Evolutionary conservation across 2,329 filamentous ascomycete species (phyloP), one percentile per base, ranked within the genome.

Genomic region (Aspergillus melleus): DNA sequence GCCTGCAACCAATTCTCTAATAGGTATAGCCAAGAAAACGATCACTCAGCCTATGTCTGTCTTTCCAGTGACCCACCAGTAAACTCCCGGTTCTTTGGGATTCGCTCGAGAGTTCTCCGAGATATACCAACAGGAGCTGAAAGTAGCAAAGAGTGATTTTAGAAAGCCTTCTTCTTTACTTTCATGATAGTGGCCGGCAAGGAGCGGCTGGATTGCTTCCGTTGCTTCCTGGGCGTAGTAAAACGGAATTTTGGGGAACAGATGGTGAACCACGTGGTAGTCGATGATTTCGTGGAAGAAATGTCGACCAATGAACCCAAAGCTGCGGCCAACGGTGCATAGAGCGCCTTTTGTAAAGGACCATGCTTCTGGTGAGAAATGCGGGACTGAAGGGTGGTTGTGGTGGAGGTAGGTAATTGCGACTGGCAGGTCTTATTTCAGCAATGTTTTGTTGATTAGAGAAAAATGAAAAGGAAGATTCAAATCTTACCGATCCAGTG

Each of bases 351-450:
- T 83, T 61, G 84, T 81, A 66, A 84, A 89, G 24, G 83, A 86
- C 86, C 86, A 89, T 26, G 24, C 24, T 6, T 83, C 79, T 49
- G 81, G 81, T 24, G 84, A 80, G 71, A 86, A 88, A 73, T 88
- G 84, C 20, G 82, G 82, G 53, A 87, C 78, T 2, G 75, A 70
- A 3, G 73, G 77, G 70, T 90, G 86, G 57, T 86, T 89, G 80
- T 91, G 88, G 76, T 91, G 88, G 19, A 91, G 86, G 75, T 89
- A 91, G 52, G 88, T 91, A 70, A 91, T 90, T 63, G 87, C 87
- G 20, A 91, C 87, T 86, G 39, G 24, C 4, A 26, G 24, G 1
- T 26, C 6, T 26, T 26, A 26, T 26, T 26, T 26, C 24, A 26
- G 24, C 24, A 26, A 3, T 26, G 4, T 26, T 3, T 8, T 26